Evolutionary conservation across 768 basidiomycete species (phyloP), one percentile per base, ranked within the genome.

Genomic region (Rubroboletus pulcherrimus): DNA sequence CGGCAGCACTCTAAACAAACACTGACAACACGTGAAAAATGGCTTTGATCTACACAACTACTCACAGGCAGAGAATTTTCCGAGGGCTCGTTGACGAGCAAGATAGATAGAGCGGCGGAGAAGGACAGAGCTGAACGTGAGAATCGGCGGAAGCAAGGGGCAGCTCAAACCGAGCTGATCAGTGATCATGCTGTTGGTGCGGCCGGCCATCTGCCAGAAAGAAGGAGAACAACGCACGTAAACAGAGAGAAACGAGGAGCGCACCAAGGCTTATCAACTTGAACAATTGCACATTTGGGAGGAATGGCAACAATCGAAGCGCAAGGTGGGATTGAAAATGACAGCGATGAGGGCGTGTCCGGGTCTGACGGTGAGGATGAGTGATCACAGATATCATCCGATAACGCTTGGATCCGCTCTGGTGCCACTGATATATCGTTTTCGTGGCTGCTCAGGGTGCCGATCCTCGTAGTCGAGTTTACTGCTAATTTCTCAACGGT

Each of bases 131-230:
- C 21, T 5, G n/a, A 53, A 2, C 35, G 2, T 3, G 43, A 62
- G 35, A 34, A 24, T 15, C 44, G 19, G 19, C n/a, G 38, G 7
- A 40, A 49, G 49, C 9, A 50, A 31, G 41, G n/a, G 5, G 6
- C 17, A 38, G 37, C 7, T 6, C 37, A 38, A 38, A 17, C 10
- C 3, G n/a, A 51, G 31, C 26, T 39, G 1, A 39, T 67, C 21
- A 21, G 21, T 39, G 1, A 39, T 26, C 26, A 26, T 26, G 26
- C 26, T 26, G 26, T 4, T 26, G 5, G 3, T 26, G 26, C 26
- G 50, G 56, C 43, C 29, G 21, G 21, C 21, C 21, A 44, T 48
- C 30, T 70, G 69, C 21, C 21, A 21, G 64, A 64, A 59, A 44
- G 41, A 46, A 14, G 51, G 34, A 21, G 65, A 69, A 71, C 12